phyloP scores from a whole-genome alignment of 768 basidiomycete genomes.

The Hygrophoropsis aurantiaca region DNA sequence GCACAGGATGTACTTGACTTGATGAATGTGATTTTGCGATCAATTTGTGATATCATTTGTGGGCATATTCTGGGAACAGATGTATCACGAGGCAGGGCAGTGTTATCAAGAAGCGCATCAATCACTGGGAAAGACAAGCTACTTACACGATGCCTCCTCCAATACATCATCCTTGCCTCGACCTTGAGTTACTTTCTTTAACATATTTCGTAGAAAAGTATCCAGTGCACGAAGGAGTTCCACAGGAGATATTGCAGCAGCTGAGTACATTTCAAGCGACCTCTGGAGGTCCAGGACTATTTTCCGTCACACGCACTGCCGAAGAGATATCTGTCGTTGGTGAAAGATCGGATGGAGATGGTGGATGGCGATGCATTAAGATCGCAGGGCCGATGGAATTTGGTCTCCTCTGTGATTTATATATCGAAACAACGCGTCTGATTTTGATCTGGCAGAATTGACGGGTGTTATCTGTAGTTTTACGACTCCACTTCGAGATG shows the following conservation, averaged over 20 bases:
- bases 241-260: constrained; percentile 17
- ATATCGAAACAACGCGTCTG: constrained; percentile 1
- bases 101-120: neutral
- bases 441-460: constrained; percentile 36
- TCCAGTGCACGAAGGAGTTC: constrained; percentile 32
- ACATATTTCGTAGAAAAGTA: constrained; percentile 48
- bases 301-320: constrained; percentile 57
- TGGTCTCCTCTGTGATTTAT: constrained; percentile 30
- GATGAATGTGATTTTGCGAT: no score
- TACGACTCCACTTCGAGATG: constrained; percentile 50
- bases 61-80: no score
- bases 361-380: constrained; percentile 59
- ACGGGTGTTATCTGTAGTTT: constrained; percentile 58
- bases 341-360: constrained; percentile 37
- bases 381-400: constrained; percentile 70
- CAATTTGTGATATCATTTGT: no score
- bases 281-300: constrained; percentile 31
- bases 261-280: constrained; percentile 29
- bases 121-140: no score
- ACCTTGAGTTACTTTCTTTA: constrained; percentile 44
- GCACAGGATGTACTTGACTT: no score
- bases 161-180: constrained; percentile 43
- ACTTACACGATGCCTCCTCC: constrained; percentile 40
- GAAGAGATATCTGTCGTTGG: constrained; percentile 67
- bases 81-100: constrained; percentile 23